Base-by-base conservation (phyloP, 176 grass and related monocot genomes). In the Zoysia pacifica region DNA sequence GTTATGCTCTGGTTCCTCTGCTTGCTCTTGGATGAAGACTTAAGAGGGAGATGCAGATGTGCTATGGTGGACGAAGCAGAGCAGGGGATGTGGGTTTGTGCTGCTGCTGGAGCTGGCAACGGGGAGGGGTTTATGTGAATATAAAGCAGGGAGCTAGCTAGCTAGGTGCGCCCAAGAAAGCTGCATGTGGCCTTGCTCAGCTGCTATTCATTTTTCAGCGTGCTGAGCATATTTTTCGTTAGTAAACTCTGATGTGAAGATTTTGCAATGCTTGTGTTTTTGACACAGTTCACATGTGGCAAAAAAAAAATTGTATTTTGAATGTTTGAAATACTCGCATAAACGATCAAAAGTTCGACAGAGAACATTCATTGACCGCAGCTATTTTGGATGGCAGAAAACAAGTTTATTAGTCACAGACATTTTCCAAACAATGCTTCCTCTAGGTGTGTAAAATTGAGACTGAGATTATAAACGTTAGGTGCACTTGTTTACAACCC, bases 41-140 rank as follows among this genome's bases (percentile, higher is more conserved):
- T 28, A 44, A 53, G 52, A 50, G 42, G 28, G 28, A 28, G 28
- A 28, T 28, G 28, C 28, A 28, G 28, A 28, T 28, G 28, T 28
- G 28, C 28, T 28, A 14, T 53, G 42, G 70, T 48, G 9, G 58
- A 28, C 12, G 38, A 35, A 28, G 14, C n/a, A 35, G 81, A 28
- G 14, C n/a, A 35, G 81, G 28, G 70, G 4, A 39, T 48, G 60
- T 40, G 49, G 70, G 45, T 63, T 50, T 62, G 82, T 69, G 44
- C 5, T 70, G 73, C 28, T 70, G 73, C 12, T 43, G 67, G 74
- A 78, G 18, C 18, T 6, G 18, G n/a, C 16, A 18, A 5, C 43
- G 5, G 59, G 35, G 68, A 79, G 75, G 69, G 49, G 58, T 70
- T 86, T 86, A 69, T 75, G 71, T 71, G 68, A 54, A 82, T 86